Evolutionary conservation across 176 grass and related monocot genomes (phyloP).

Genomic region (Rhynchospora tenuis): DNA sequence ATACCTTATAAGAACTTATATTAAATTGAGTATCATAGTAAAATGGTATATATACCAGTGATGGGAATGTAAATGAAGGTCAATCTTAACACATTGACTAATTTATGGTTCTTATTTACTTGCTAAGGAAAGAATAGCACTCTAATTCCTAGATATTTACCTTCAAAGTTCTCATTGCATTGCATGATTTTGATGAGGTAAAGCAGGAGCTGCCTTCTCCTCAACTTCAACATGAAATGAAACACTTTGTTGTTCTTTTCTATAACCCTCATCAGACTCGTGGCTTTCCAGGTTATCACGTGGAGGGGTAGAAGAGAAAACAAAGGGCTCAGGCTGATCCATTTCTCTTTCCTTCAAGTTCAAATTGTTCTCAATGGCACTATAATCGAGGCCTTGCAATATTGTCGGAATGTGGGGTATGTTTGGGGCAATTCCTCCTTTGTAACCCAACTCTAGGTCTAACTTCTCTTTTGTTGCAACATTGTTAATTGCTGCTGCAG

Average conservation of each 20-base stretch:
- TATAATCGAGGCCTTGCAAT: constrained; percentile 51
- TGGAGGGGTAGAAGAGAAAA: constrained; percentile 10
- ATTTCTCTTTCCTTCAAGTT: constrained; percentile 42
- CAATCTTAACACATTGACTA: neutral
- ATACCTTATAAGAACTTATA: neutral
- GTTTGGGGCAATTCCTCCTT: constrained; percentile 14
- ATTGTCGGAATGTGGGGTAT: constrained; percentile 29
- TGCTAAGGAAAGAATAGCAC: neutral
- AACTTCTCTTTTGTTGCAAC: constrained; percentile 23
- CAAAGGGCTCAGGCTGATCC: constrained; percentile 37
- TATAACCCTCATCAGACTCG: neutral
- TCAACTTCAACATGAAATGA: constrained; percentile 10
- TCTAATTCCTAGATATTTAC: neutral
- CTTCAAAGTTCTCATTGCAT: constrained; percentile 10
- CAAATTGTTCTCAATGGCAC: constrained; percentile 35
- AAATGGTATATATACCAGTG: neutral
- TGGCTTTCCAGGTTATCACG: neutral
- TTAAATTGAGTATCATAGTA: neutral
- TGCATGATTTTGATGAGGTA: constrained; percentile 5
- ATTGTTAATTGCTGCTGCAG: constrained; percentile 27
- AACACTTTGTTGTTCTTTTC: constrained; percentile 7
- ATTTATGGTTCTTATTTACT: neutral
- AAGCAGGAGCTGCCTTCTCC: neutral
- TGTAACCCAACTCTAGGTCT: constrained; percentile 56
- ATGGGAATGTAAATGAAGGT: neutral